phyloP scores from a whole-genome alignment of 768 basidiomycete species.

The Hericium rajendrae region DNA sequence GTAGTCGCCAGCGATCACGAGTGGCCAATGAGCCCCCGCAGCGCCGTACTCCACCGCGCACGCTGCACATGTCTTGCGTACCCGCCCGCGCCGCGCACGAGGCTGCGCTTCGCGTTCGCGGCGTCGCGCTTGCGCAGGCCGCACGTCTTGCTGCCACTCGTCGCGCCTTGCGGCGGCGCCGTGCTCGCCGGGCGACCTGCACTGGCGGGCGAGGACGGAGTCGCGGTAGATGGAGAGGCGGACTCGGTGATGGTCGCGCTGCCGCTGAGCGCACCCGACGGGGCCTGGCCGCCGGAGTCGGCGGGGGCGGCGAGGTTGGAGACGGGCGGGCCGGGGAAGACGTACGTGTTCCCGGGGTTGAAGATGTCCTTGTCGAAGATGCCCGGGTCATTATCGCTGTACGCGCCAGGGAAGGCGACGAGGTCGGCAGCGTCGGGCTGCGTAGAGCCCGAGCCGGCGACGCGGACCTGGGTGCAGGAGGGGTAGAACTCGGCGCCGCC shows the following conservation, averaged over 20 bases:
- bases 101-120: not conserved
- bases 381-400: not conserved
- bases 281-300: no score
- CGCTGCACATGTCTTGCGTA: not conserved
- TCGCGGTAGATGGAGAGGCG: not conserved
- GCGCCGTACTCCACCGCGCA: not conserved
- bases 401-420: conserved; percentile 6
- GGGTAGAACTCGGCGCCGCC: no score
- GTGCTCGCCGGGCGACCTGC: no score
- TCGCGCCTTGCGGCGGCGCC: not conserved
- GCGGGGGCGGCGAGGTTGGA: no score
- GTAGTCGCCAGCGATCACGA: not conserved
- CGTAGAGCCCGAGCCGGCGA: not conserved
- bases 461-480: no score
- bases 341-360: conserved; percentile 3
- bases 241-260: not conserved
- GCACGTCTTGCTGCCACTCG: not conserved
- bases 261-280: not conserved
- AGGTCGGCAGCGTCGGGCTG: not conserved
- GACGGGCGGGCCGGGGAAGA: no score
- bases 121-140: not conserved
- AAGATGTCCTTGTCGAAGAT: not conserved
- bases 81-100: not conserved
- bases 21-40: not conserved
- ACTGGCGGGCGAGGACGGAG: no score